phyloP scores from a whole-genome alignment of 1,284 basidiomycete species.

The Leccinum pachyderme region DNA sequence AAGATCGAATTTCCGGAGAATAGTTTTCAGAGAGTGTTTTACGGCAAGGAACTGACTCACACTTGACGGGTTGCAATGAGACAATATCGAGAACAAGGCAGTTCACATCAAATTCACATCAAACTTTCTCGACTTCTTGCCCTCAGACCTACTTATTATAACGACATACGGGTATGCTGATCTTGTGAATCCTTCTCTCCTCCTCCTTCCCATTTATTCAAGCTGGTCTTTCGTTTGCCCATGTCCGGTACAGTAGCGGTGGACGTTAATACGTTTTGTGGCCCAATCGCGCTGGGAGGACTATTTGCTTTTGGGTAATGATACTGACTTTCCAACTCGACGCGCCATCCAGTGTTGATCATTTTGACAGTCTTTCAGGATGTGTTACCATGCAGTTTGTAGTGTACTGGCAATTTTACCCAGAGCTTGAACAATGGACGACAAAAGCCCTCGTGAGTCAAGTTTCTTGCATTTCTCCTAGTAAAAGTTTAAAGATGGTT shows the following conservation, averaged over 20 bases:
- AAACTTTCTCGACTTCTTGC: neutral
- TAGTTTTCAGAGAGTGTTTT: neutral
- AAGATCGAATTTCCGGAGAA: neutral
- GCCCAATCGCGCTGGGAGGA: constrained; percentile 25
- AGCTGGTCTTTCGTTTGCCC: neutral
- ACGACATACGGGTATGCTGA: neutral
- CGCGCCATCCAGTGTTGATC: neutral
- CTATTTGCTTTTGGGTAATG: constrained; percentile 23
- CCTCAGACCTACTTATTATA: neutral
- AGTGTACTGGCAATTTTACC: constrained; percentile 23
- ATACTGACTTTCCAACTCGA: neutral
- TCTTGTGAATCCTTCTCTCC: neutral
- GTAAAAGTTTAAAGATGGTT: neutral
- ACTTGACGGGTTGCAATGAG: neutral
- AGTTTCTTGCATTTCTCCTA: constrained; percentile 12
- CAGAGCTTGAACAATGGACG: constrained; percentile 18
- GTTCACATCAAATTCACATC: neutral
- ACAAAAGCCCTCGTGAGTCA: neutral
- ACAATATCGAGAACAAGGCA: neutral
- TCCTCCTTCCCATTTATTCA: neutral
- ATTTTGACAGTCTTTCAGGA: constrained; percentile 21
- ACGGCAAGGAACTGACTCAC: neutral
- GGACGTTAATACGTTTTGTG: constrained; percentile 14
- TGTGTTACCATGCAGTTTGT: constrained; percentile 28
- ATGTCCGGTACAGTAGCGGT: neutral